A percentile compares a stretch with the other conserved stretches of the same genome.
Conservation (phyloP, 192 early-diverging fungal genomes). For the Rhizophlyctis rosea region DNA sequence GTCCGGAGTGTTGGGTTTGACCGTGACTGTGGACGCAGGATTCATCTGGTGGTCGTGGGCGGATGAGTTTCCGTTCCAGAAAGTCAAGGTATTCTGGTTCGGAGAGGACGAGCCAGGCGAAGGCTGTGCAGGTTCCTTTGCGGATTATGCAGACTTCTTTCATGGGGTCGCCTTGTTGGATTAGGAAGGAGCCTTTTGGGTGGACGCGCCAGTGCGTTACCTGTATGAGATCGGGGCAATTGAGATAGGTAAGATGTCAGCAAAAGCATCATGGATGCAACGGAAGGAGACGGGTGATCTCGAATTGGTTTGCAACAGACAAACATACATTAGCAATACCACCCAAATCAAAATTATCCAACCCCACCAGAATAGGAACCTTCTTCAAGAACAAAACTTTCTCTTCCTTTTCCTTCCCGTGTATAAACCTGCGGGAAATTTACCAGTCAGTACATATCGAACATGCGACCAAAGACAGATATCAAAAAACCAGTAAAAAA, state of each 20-base stretch:
- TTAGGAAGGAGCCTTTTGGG: slow-evolving; percentile 3
- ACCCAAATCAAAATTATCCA: slow-evolving; percentile 9
- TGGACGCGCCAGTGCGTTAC: slow-evolving; percentile 13
- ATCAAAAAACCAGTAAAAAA: neutral
- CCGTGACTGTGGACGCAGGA: no score
- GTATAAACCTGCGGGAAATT: slow-evolving; percentile 28
- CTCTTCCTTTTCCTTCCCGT: slow-evolving; percentile 39
- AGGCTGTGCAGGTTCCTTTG: slow-evolving; percentile 8
- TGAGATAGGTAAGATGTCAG: neutral
- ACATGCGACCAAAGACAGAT: neutral
- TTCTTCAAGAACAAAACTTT: slow-evolving; percentile 40
- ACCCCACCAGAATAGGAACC: slow-evolving; percentile 19
- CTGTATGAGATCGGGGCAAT: neutral
- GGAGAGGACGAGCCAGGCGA: slow-evolving; percentile 4
- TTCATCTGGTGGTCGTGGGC: neutral
- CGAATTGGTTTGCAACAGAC: neutral
- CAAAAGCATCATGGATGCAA: neutral
- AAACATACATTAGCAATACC: slow-evolving; percentile 29
- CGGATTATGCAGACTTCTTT: slow-evolving; percentile 20
- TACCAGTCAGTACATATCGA: neutral
- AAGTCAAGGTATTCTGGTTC: neutral
- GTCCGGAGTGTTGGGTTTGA: slow-evolving; percentile 1
- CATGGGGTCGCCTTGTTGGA: slow-evolving; percentile 6
- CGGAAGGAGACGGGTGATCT: neutral
- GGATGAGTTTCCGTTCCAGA: neutral